phyloP scores from a whole-genome alignment of 768 basidiomycete genomes.

The Tylopilus plumbeoviolaceoides region DNA sequence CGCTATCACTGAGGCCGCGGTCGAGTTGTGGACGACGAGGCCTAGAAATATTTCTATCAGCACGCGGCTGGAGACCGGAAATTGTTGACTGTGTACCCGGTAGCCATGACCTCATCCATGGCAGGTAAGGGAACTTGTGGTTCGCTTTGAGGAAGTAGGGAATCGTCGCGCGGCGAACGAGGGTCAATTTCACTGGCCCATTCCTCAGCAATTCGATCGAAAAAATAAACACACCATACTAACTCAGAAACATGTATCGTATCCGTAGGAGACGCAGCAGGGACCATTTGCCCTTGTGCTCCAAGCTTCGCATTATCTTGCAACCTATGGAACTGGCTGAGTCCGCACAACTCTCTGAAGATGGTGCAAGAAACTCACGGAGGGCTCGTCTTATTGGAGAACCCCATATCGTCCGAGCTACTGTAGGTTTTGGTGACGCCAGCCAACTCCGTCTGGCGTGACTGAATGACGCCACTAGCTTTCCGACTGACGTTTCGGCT shows the following conservation, averaged over 20 bases:
- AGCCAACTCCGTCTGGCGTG: conserved; percentile 28
- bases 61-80: neutral
- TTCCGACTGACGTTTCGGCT: conserved; percentile 27
- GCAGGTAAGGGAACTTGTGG: conserved; percentile 30
- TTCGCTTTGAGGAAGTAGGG: conserved; percentile 18
- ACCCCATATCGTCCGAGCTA: conserved; percentile 20
- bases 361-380: conserved; percentile 14
- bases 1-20: conserved; percentile 14
- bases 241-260: conserved; percentile 31
- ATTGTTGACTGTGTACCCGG: conserved; percentile 11
- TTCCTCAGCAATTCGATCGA: neutral
- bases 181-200: conserved; percentile 19
- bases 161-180: conserved; percentile 33
- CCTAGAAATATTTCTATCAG: conserved; percentile 9
- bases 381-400: conserved; percentile 15
- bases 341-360: neutral
- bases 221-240: neutral
- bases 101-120: conserved; percentile 33
- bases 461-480: conserved; percentile 20
- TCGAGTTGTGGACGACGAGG: conserved; percentile 16
- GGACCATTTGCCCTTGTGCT: conserved; percentile 7
- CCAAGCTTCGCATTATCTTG: conserved; percentile 25
- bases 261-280: conserved; percentile 25
- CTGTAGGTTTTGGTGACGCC: conserved; percentile 33
- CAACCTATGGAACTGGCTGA: conserved; percentile 6